Percentiles rank a stretch among this genome's conserved stretches.
Evolutionary conservation across 306 rosid genomes (phyloP).

Genomic region (Vigna angularis): DNA sequence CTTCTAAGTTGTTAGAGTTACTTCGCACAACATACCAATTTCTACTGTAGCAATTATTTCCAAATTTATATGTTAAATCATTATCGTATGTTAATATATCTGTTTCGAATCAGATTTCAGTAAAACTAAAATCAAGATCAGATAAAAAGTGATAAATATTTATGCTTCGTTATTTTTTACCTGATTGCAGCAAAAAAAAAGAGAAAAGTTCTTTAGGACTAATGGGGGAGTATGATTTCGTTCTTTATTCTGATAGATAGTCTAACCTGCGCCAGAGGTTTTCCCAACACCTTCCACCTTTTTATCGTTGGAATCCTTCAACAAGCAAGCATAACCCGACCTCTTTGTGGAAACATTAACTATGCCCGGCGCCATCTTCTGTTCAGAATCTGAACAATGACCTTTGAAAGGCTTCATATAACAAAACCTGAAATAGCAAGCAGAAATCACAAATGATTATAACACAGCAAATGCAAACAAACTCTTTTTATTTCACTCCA

Average conservation of each 20-base stretch:
- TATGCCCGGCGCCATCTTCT: slow-evolving; percentile 42
- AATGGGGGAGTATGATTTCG: too few relatives aligned
- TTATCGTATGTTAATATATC: too few relatives aligned
- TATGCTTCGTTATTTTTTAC: too few relatives aligned
- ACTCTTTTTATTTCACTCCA: background rate
- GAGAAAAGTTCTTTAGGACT: too few relatives aligned
- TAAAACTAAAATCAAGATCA: too few relatives aligned
- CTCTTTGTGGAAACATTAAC: slow-evolving; percentile 57
- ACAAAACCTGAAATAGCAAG: slow-evolving; percentile 57
- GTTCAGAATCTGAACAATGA: slow-evolving; percentile 50
- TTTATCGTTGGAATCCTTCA: slow-evolving; percentile 18
- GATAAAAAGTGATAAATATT: too few relatives aligned
- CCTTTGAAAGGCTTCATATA: slow-evolving; percentile 59
- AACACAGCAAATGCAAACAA: background rate
- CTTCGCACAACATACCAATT: too few relatives aligned
- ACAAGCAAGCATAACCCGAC: slow-evolving; percentile 41
- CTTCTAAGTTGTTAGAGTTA: too few relatives aligned
- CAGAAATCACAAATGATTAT: slow-evolving; percentile 17
- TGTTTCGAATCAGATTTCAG: too few relatives aligned
- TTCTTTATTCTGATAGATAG: background rate
- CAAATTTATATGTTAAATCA: too few relatives aligned
- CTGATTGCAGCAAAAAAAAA: too few relatives aligned
- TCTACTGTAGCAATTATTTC: too few relatives aligned
- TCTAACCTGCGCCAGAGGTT: slow-evolving; percentile 47
- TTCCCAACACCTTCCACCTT: slow-evolving; percentile 14